phyloP scores from a whole-genome alignment of 495 filamentous ascomycete genomes.

The Astrothelium macrocarpum region DNA sequence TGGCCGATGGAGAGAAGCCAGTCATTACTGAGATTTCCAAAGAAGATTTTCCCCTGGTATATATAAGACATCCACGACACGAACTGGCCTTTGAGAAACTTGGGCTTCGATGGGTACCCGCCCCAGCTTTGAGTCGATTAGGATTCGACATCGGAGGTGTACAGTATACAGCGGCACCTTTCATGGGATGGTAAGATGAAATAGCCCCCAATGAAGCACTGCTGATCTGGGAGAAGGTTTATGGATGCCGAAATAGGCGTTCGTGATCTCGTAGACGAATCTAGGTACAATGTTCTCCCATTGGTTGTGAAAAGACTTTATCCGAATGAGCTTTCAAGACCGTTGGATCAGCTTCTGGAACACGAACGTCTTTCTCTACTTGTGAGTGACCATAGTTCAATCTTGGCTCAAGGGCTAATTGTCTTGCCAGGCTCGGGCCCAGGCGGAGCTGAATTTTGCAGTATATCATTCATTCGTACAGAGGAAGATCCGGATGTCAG shows the following conservation, averaged over 20 bases:
- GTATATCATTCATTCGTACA: slow-evolving; percentile 23
- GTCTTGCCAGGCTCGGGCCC: slow-evolving; percentile 13
- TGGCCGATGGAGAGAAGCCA: slow-evolving; percentile 24
- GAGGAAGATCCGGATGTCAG: slow-evolving; percentile 18
- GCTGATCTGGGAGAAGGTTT: slow-evolving; percentile 7
- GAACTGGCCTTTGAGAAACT: slow-evolving; percentile 17
- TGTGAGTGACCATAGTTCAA: not conserved
- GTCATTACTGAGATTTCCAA: slow-evolving; percentile 19
- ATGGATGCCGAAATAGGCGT: slow-evolving; percentile 12
- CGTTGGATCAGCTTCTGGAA: slow-evolving; percentile 24
- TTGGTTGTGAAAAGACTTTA: not conserved
- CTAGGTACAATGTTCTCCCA: slow-evolving; percentile 6
- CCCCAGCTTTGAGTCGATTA: slow-evolving; percentile 22
- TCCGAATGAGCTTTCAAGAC: not conserved
- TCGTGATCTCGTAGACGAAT: slow-evolving; percentile 8
- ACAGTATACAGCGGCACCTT: slow-evolving; percentile 28
- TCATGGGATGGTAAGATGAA: slow-evolving; percentile 20
- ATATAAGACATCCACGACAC: slow-evolving; percentile 24
- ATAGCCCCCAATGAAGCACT: not conserved
- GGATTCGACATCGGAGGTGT: slow-evolving; percentile 29
- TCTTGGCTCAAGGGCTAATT: not conserved
- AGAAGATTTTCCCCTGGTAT: slow-evolving; percentile 12
- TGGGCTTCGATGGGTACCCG: slow-evolving; percentile 22
- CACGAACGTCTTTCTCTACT: slow-evolving; percentile 18
- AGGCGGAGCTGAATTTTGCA: slow-evolving; percentile 25